Evolutionary conservation across 2,329 filamentous ascomycete genomes (phyloP).

Genomic region (Sporothrix brasiliensis): DNA sequence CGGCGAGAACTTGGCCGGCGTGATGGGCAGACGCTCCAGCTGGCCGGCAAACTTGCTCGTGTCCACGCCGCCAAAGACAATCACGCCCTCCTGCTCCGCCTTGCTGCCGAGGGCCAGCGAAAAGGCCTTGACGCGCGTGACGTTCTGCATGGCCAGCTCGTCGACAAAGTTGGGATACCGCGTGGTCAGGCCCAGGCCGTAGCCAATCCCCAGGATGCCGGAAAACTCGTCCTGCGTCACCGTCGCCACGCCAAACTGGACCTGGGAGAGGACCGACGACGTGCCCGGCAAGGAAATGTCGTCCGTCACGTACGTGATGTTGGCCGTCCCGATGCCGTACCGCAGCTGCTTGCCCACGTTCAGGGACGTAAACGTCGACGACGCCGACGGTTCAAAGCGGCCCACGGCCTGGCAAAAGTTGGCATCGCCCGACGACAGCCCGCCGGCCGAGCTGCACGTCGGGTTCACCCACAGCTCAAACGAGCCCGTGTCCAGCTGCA

Average conservation of each 20-base stretch:
- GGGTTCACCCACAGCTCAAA: constrained; percentile 60
- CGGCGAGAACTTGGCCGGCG: constrained; percentile 57
- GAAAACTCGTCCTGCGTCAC: constrained; percentile 52
- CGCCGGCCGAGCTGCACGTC: constrained; percentile 20
- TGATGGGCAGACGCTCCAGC: constrained; percentile 64
- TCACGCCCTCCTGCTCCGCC: constrained; percentile 61
- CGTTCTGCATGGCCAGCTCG: constrained; percentile 52
- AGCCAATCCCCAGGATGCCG: constrained; percentile 75
- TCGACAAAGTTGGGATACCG: constrained; percentile 57
- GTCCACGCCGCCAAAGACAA: constrained; percentile 70
- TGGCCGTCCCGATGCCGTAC: constrained; percentile 57
- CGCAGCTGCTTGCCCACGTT: constrained; percentile 47
- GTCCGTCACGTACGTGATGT: constrained; percentile 56
- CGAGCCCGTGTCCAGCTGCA: constrained; percentile 62
- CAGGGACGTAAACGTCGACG: constrained; percentile 35
- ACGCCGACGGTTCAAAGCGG: constrained; percentile 46
- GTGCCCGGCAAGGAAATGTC: constrained; percentile 49
- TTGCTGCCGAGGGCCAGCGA: constrained; percentile 67
- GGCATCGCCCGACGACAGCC: constrained; percentile 24
- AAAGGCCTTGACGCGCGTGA: constrained; percentile 65
- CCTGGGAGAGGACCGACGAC: constrained; percentile 49
- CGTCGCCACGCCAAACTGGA: constrained; percentile 69
- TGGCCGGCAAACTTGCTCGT: constrained; percentile 64
- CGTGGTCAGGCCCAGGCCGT: constrained; percentile 54
- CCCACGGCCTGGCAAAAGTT: constrained; percentile 43